phyloP scores from a whole-genome alignment of 2,329 filamentous ascomycete species.

The Aspergillus terreus region DNA sequence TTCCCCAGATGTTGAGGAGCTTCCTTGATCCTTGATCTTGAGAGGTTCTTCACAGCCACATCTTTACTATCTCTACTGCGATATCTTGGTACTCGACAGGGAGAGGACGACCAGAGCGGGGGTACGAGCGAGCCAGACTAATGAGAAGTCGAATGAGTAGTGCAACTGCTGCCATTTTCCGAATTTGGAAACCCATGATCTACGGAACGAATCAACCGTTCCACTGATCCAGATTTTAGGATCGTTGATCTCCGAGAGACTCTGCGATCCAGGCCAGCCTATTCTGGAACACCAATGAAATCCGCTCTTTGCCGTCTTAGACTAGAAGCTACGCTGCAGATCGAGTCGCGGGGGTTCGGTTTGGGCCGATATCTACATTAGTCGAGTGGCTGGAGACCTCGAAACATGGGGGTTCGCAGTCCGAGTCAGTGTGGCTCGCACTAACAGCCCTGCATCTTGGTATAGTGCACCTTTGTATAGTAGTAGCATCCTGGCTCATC shows the following conservation, averaged over 20 bases:
- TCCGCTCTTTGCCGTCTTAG: background rate
- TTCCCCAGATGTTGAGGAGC: no score
- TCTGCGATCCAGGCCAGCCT: background rate
- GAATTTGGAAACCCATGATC: background rate
- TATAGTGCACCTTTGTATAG: no score
- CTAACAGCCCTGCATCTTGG: no score
- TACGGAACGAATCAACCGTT: background rate
- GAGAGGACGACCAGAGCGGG: no score
- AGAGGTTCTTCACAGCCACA: no score
- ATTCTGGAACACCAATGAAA: no score
- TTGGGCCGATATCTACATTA: background rate
- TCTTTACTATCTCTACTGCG: no score
- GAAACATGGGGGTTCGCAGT: background rate
- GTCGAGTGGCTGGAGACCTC: background rate
- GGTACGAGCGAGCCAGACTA: no score
- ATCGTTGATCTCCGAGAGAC: background rate
- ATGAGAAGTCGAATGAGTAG: background rate
- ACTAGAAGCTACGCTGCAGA: background rate
- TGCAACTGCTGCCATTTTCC: background rate
- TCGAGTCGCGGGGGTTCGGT: background rate
- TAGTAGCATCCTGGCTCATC: no score
- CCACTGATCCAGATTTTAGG: background rate
- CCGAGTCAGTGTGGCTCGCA: no score
- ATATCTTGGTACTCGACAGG: no score
- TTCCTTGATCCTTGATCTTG: no score